Conservation (phyloP, 2,329 filamentous ascomycete genomes). For the Claviceps sp. region DNA sequence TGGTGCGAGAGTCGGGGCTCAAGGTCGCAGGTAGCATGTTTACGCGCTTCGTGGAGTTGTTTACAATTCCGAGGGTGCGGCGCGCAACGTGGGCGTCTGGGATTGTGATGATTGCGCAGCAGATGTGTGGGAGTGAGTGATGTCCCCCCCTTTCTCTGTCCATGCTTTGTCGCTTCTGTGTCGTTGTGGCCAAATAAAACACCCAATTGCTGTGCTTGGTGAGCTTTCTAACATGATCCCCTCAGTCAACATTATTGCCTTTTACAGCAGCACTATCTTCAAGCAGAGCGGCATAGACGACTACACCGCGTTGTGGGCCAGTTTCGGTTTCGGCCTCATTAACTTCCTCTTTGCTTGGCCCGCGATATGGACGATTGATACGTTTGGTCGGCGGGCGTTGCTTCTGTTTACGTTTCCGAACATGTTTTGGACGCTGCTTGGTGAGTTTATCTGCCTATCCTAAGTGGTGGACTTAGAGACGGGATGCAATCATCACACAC, state of each 20-base stretch:
- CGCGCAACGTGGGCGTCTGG: slow-evolving; percentile 53
- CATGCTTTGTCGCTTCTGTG: not conserved
- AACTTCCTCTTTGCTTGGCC: slow-evolving; percentile 16
- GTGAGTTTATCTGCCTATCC: not conserved
- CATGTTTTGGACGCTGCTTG: slow-evolving; percentile 17
- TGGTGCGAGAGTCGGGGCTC: slow-evolving; percentile 16
- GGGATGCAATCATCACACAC: not conserved
- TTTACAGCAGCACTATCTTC: slow-evolving; percentile 13
- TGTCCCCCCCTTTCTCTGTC: not conserved
- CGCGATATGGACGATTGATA: slow-evolving; percentile 19
- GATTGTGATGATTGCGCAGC: slow-evolving; percentile 54
- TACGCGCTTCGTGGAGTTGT: slow-evolving; percentile 40
- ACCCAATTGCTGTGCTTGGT: not conserved
- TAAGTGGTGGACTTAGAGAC: not conserved
- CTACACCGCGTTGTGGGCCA: slow-evolving; percentile 18
- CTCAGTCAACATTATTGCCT: slow-evolving; percentile 31
- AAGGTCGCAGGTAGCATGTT: slow-evolving; percentile 29
- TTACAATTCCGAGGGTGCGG: slow-evolving; percentile 43
- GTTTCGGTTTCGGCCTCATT: slow-evolving; percentile 18
- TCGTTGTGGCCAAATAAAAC: not conserved
- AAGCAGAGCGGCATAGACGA: slow-evolving; percentile 22
- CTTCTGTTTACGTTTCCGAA: slow-evolving; percentile 21
- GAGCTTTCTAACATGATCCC: not conserved
- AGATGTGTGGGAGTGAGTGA: slow-evolving; percentile 37
- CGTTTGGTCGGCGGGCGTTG: slow-evolving; percentile 11